A percentile compares a stretch with the other conserved stretches of the same genome.
Evolutionary conservation across 345 rosid genomes (phyloP).

Genomic region (Hypericum perforatum): DNA sequence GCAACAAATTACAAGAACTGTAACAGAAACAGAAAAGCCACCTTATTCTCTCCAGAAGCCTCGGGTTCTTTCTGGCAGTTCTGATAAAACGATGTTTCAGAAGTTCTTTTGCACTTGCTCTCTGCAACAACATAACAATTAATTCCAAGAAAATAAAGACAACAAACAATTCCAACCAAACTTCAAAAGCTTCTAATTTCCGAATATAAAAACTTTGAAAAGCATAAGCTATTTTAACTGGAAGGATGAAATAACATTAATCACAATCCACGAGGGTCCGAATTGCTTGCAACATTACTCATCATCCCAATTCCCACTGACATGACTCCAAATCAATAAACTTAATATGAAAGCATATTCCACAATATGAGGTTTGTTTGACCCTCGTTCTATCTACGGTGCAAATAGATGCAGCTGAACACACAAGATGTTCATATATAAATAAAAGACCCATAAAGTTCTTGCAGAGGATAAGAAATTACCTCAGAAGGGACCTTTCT

Average conservation of each 20-base stretch:
- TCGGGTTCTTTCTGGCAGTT: constrained; percentile 79
- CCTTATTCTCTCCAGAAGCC: constrained; percentile 93
- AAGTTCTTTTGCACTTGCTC: constrained; percentile 95
- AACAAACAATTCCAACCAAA: neutral
- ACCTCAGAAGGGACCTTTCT: constrained; percentile 94
- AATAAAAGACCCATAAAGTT: neutral
- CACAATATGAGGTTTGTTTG: too few species aligned
- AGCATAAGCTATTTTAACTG: too few species aligned
- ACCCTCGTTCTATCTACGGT: too few species aligned
- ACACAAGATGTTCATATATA: constrained; percentile 1
- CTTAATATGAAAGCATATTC: too few species aligned
- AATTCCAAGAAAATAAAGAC: too few species aligned
- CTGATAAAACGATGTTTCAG: constrained; percentile 81
- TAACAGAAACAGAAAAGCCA: constrained; percentile 23
- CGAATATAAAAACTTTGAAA: too few species aligned
- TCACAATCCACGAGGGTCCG: too few species aligned
- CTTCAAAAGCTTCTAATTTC: neutral
- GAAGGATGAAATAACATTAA: too few species aligned
- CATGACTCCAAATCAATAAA: too few species aligned
- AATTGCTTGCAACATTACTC: too few species aligned
- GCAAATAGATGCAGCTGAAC: neutral
- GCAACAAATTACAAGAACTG: neutral
- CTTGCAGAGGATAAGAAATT: constrained; percentile 15
- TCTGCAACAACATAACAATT: constrained; percentile 38
- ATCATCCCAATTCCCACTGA: too few species aligned